phyloP scores from a whole-genome alignment of 768 basidiomycete species.

The Tricholoma hemisulphureum region DNA sequence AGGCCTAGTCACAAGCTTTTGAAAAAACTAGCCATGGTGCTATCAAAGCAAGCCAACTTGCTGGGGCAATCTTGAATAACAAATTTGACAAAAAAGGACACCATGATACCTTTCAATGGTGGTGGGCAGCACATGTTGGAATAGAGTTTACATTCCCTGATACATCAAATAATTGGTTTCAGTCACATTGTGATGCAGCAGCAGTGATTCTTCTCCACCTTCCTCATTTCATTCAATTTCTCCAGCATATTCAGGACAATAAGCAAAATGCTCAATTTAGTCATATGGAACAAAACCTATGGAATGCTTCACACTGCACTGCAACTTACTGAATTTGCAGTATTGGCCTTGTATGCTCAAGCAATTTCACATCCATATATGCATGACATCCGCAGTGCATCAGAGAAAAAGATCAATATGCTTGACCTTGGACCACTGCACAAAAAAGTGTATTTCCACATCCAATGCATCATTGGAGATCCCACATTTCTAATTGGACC shows the following conservation, averaged over 20 bases:
- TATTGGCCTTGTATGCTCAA: conserved; percentile 18
- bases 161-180: conserved; percentile 25
- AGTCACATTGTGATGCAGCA: conserved; percentile 22
- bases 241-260: conserved; percentile 21
- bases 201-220: conserved; percentile 21
- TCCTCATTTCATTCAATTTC: conserved; percentile 15
- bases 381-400: conserved; percentile 5
- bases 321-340: too few relatives aligned
- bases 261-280: conserved; percentile 23
- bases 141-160: conserved; percentile 22
- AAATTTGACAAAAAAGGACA: conserved; percentile 38
- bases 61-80: conserved; percentile 29
- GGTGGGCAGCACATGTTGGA: conserved; percentile 12
- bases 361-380: conserved; percentile 21
- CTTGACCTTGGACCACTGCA: too few relatives aligned
- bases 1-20: conserved; percentile 5
- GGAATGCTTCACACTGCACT: conserved; percentile 18
- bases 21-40: conserved; percentile 6
- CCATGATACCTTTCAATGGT: conserved; percentile 21
- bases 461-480: too few relatives aligned
- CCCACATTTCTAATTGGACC: too few relatives aligned
- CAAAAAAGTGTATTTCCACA: too few relatives aligned
- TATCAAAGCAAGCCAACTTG: conserved; percentile 12
- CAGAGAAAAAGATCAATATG: conserved; percentile 2
- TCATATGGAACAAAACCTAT: conserved; percentile 28